Evolutionary conservation across 805 yeast species (phyloP).

Genomic region (Candida tallmaniae): DNA sequence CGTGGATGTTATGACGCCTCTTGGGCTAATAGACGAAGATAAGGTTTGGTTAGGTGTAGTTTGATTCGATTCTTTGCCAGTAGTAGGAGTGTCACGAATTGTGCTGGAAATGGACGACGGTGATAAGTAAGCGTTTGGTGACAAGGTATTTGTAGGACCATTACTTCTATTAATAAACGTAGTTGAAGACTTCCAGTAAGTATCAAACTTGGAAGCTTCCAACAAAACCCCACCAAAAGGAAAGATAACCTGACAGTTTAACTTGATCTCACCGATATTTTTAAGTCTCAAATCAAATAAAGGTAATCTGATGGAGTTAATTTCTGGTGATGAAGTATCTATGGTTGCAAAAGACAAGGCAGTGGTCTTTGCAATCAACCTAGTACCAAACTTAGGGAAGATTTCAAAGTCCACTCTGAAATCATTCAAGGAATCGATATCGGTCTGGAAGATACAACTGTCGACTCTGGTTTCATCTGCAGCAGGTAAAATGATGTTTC

Average conservation of each 20-base stretch:
- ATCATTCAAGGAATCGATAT: constrained; percentile 54
- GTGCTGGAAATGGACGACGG: constrained; percentile 24
- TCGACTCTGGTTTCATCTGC: constrained; percentile 51
- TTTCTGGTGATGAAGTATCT: constrained; percentile 37
- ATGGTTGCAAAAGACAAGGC: constrained; percentile 54
- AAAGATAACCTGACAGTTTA: constrained; percentile 75
- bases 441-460: constrained; percentile 75
- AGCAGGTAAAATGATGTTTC: constrained; percentile 77
- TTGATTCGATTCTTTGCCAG: constrained; percentile 6
- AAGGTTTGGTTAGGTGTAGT: constrained; percentile 2
- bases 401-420: constrained; percentile 83
- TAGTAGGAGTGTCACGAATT: constrained; percentile 6
- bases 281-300: constrained; percentile 76
- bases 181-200: constrained; percentile 91
- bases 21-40: background rate
- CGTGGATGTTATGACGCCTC: constrained; percentile 13
- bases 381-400: constrained; percentile 91
- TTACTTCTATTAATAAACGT: constrained; percentile 37
- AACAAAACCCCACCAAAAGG: constrained; percentile 84
- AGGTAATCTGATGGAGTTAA: constrained; percentile 52
- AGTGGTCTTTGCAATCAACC: constrained; percentile 84
- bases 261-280: constrained; percentile 74
- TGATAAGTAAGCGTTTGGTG: constrained; percentile 38
- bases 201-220: constrained; percentile 88
- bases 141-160: constrained; percentile 14